phyloP scores from a whole-genome alignment of 352 stramenopile genomes.

The Phytophthora quininea region DNA sequence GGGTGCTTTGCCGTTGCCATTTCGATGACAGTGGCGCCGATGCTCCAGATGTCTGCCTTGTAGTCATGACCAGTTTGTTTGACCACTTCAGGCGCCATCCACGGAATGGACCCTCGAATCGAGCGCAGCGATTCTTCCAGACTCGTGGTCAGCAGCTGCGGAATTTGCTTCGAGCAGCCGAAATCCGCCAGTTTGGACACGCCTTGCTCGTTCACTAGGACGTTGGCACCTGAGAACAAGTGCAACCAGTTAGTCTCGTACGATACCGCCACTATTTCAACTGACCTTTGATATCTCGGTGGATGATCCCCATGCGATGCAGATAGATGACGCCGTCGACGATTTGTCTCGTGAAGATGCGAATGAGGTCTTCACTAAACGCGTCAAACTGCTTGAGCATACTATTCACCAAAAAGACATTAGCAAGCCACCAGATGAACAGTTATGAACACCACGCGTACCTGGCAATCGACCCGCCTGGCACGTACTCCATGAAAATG shows the following conservation, averaged over 20 bases:
- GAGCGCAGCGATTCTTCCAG: slow-evolving; percentile 82
- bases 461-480: slow-evolving; percentile 91
- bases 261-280: too few species aligned
- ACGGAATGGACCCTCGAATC: slow-evolving; percentile 86
- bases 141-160: slow-evolving; percentile 77
- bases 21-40: slow-evolving; percentile 79
- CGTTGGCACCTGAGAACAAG: slow-evolving; percentile 70
- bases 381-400: slow-evolving; percentile 94
- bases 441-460: slow-evolving; percentile 12
- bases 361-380: slow-evolving; percentile 91
- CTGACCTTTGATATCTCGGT: slow-evolving; percentile 93
- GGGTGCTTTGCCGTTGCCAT: slow-evolving; percentile 81
- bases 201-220: slow-evolving; percentile 88
- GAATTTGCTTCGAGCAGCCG: slow-evolving; percentile 89
- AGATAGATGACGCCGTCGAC: slow-evolving; percentile 92
- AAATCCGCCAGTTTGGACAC: slow-evolving; percentile 91
- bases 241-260: too few species aligned
- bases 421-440: not conserved
- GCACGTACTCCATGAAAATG: slow-evolving; percentile 98
- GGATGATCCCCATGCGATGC: slow-evolving; percentile 91
- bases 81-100: slow-evolving; percentile 84
- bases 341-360: slow-evolving; percentile 92
- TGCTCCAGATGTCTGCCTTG: slow-evolving; percentile 85
- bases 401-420: slow-evolving; percentile 23
- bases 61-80: slow-evolving; percentile 78